Evolutionary conservation across 108 stramenopile genomes (phyloP), one percentile per base, ranked within the genome.

Genomic region (Conticribra guillardii): DNA sequence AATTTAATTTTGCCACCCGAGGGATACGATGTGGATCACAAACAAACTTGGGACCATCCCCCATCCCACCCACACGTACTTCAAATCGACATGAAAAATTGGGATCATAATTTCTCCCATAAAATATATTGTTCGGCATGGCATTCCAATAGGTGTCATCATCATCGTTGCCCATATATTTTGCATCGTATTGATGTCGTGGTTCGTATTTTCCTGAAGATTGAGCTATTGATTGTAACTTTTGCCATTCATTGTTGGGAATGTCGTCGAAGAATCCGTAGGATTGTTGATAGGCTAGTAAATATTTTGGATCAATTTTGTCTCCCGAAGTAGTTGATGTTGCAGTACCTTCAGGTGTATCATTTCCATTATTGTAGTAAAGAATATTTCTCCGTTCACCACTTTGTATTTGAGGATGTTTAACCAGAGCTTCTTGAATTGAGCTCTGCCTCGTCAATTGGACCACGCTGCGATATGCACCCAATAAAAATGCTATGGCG

Each of bases 51-150:
- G 41, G 58, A 2, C 64, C 71, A 27, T 79, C 72, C 59, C 71
- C 71, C 22, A 53, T 32, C 9, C 68, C 53, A 21, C 80, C 60
- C 46, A 68, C 34, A 45, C 73, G 60, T 19, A 47, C 29, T 48
- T 63, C 61, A 50, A 70, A 60, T 3, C 29, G 52, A 65, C 80
- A 81, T 19, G 46, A 63, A 59, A 81, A 75, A 48, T 75, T 56
- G 17, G 80, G 80, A 29, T 81, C 80, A 23, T 62, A 77, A 32
- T 82, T 82, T 34, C 53, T 71, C 4, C 58, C 28, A 30, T 71
- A 75, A 41, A 41, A 41, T 41, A 41, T 41, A 41, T 41, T 41
- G 5, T 5, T 41, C 11, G 37, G 37, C 37, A 41, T 41, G 37
- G 37, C 5, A 41, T 41, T 41, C 37, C 37, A 41, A 41, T 41